Percentiles rank a stretch among this genome's conserved stretches.
Conservation (phyloP, 169 alveolate genomes). For the Plasmodium coatneyi region DNA sequence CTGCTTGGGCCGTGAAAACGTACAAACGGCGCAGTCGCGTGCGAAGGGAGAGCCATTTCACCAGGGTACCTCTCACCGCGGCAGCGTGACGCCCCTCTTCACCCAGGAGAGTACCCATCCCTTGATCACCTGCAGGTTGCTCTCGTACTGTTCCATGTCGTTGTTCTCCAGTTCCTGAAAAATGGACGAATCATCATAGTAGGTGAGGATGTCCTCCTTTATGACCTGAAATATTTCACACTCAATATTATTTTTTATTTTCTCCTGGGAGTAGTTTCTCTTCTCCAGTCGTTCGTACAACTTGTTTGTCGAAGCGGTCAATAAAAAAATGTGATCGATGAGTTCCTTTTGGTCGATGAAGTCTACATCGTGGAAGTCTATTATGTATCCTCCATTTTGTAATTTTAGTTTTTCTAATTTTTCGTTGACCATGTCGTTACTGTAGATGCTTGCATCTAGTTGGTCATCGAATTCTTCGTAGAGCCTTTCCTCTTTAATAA, state of each 20-base stretch:
- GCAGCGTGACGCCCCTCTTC: background rate
- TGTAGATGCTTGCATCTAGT: conserved; percentile 79
- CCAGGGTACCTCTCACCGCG: background rate
- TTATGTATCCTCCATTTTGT: conserved; percentile 67
- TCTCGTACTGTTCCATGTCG: conserved; percentile 28
- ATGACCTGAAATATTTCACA: conserved; percentile 83
- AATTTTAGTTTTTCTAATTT: conserved; percentile 49
- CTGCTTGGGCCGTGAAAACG: background rate
- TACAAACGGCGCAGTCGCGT: too few species aligned
- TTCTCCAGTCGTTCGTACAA: conserved; percentile 76
- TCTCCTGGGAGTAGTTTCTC: conserved; percentile 76
- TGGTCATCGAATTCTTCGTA: conserved; percentile 82
- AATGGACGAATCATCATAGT: background rate
- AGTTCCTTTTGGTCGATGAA: conserved; percentile 72
- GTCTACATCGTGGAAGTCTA: conserved; percentile 83
- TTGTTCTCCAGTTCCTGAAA: conserved; percentile 36
- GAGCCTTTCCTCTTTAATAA: conserved; percentile 77
- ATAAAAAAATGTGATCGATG: conserved; percentile 30
- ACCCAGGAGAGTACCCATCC: conserved; percentile 32
- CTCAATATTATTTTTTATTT: conserved; percentile 80
- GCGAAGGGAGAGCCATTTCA: background rate
- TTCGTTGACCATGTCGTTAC: conserved; percentile 75
- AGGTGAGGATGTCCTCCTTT: conserved; percentile 73
- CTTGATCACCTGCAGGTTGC: conserved; percentile 5
- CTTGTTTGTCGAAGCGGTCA: conserved; percentile 16